These are phyloP conservation scores for Tanacetum coccineum DNA, from an alignment of 129 eudicot genomes.

Conservation along the genomic window DNA sequence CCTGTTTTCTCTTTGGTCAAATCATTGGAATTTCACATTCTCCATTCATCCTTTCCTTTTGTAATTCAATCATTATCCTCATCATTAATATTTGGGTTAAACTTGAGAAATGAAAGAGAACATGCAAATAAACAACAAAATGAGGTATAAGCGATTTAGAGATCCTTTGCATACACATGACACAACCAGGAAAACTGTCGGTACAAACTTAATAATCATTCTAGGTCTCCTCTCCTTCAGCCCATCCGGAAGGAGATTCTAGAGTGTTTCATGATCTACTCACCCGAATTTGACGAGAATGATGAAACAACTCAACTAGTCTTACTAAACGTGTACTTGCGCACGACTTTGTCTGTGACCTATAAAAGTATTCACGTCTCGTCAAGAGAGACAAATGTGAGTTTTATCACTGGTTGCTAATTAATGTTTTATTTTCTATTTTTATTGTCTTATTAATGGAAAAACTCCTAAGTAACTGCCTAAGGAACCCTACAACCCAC, in stretches of 20 bases:
- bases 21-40: conserved; percentile 8
- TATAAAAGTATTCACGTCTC: no score
- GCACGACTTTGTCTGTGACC: no score
- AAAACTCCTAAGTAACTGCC: conserved; percentile 12
- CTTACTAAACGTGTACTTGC: no score
- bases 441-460: not conserved
- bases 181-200: not conserved
- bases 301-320: no score
- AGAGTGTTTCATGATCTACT: no score
- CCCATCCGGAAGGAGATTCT: no score
- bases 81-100: not conserved
- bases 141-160: not conserved
- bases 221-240: no score
- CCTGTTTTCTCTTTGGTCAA: conserved; percentile 20
- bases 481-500: conserved; percentile 34
- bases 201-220: not conserved
- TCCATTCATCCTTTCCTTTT: conserved; percentile 8
- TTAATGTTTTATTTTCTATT: not conserved
- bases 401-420: no score
- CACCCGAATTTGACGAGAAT: no score
- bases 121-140: not conserved
- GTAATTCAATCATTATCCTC: not conserved
- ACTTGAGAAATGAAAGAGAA: not conserved
- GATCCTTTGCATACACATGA: not conserved
- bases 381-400: no score